Percentiles rank a stretch among this genome's conserved stretches.
Evolutionary conservation across 805 yeast genomes (phyloP).

Genomic region (Grigorovia humatica): DNA sequence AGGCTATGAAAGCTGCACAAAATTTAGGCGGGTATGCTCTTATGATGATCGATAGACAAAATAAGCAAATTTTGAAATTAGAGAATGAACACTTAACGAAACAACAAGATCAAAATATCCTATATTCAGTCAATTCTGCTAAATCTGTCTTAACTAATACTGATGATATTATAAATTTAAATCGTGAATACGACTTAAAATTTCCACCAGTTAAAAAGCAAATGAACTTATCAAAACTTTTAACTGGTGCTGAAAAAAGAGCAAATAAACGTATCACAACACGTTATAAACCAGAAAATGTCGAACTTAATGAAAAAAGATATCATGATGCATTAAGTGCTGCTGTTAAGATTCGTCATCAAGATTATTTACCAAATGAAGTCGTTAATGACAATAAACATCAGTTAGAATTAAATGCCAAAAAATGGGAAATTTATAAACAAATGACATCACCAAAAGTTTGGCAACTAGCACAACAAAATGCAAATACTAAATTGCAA

Average conservation of each 20-base stretch:
- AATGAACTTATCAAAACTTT: constrained; percentile 21
- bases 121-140: constrained; percentile 4
- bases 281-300: constrained; percentile 9
- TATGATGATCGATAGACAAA: constrained; percentile 12
- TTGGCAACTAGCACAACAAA: constrained; percentile 35
- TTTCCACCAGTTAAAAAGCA: constrained; percentile 8
- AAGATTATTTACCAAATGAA: constrained; percentile 16
- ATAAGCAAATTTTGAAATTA: constrained; percentile 34
- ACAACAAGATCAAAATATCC: neutral
- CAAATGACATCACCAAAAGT: constrained; percentile 28
- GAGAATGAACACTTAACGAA: constrained; percentile 5
- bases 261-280: constrained; percentile 20
- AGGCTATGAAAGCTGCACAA: constrained; percentile 32
- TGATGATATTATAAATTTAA: neutral
- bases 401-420: constrained; percentile 32
- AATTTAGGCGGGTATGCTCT: constrained; percentile 25
- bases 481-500: neutral
- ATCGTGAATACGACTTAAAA: neutral
- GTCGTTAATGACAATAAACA: constrained; percentile 19
- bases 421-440: constrained; percentile 1
- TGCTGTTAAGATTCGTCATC: constrained; percentile 30
- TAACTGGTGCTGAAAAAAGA: constrained; percentile 22
- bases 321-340: constrained; percentile 34
- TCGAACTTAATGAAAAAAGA: neutral
- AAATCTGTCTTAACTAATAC: neutral